Evolutionary conservation across 306 rosid genomes (phyloP), one percentile per base, ranked within the genome.

Genomic region (Cucurbita pepo): DNA sequence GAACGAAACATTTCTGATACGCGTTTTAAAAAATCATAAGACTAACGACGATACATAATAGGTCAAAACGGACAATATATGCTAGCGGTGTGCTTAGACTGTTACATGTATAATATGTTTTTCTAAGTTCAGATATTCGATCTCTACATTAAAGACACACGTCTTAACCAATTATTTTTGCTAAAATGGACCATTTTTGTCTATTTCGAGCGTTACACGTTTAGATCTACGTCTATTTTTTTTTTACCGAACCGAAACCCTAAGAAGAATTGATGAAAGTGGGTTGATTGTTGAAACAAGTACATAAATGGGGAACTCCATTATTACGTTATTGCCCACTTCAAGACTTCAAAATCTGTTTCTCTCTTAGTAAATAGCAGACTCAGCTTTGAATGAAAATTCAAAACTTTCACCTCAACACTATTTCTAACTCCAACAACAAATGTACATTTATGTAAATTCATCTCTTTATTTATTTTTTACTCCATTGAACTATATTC

Each of bases 341-440:
- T 59, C 64, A 56, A 56, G 34, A 30, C 34, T 30, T 30, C 37
- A 56, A 0, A 21, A 43, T 16, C 51, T 54, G 5, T 18, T 14
- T 56, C 43, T 25, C 64, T 30, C n/a, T 58, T 15, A 43, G 13
- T 65, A 66, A 69, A 69, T 69, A 69, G 73, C 73, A 69, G 56
- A 48, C 73, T 69, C 22, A 47, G 45, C 73, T 69, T 69, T 69
- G 14, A 69, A 69, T 69, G 56, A 47, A 69, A 69, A 48, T 69
- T 69, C 57, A 69, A 69, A 69, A 69, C 57, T 48, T 57, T 48
- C 73, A 69, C 73, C 72, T 66, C 56, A 66, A 21, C 38, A n/a
- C 67, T 7, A 37, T 61, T 16, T 61, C 69, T 7, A 61, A 30
- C 18, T 4, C 16, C 36, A 18, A 34, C 51, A 41, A 8, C 40